These are phyloP conservation scores for Ogataea populi-albae DNA, from an alignment of 805 yeast genomes.

Conservation along the genomic window DNA sequence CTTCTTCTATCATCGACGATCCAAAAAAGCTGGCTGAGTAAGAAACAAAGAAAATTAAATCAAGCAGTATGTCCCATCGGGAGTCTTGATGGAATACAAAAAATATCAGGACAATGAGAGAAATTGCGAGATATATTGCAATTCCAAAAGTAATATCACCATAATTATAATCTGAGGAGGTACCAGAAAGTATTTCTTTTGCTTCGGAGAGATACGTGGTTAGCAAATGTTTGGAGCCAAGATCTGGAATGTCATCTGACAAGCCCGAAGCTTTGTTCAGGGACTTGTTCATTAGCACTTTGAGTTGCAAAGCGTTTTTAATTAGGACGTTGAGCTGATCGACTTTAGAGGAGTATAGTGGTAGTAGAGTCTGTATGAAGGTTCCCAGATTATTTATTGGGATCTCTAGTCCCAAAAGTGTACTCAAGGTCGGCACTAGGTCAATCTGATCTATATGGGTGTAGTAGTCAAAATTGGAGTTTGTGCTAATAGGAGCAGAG, in stretches of 20 bases:
- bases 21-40: conserved; percentile 68
- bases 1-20: conserved; percentile 91
- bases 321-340: conserved; percentile 37
- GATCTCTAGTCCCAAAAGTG: conserved; percentile 59
- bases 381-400: conserved; percentile 77
- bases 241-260: conserved; percentile 11
- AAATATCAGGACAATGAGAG: conserved; percentile 28
- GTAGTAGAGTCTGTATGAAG: conserved; percentile 55
- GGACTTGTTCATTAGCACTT: conserved; percentile 44
- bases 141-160: conserved; percentile 45
- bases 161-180: conserved; percentile 74
- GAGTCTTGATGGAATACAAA: conserved; percentile 21
- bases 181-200: conserved; percentile 49
- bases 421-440: conserved; percentile 66
- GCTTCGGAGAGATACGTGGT: conserved; percentile 39
- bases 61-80: conserved; percentile 18
- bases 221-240: conserved; percentile 10
- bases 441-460: conserved; percentile 61
- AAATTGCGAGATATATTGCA: conserved; percentile 28
- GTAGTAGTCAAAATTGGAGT: conserved; percentile 52
- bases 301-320: conserved; percentile 60
- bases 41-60: conserved; percentile 29
- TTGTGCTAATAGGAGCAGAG: conserved; percentile 38
- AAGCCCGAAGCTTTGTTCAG: conserved; percentile 23
- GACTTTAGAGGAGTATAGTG: conserved; percentile 41